Base-by-base conservation (phyloP, 1,139 yeast genomes). In the Hanseniaspora gamundiae region DNA sequence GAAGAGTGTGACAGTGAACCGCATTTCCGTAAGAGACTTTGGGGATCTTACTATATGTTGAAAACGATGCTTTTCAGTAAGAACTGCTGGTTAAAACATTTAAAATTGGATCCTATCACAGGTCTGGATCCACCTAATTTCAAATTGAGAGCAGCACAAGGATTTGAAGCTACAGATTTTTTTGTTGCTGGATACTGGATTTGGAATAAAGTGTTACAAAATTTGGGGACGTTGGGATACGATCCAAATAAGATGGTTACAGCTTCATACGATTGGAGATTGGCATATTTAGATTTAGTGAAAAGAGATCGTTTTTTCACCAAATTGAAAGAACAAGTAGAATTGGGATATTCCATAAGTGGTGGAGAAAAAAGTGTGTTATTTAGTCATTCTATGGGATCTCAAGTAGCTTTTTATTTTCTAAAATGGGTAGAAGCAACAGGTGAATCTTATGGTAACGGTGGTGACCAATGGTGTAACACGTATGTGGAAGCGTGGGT, bases 171-270 rank as follows among this genome's bases (percentile, higher is more conserved):
- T 1, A 93, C 95, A 0, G 98, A 91, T 64, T 91, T 87, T 63
- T 91, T 91, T 58, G 78, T 91, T 62, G 86, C 97, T 4, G 98
- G 98, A 0, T 91, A 91, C 63, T 91, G 98, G 98, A 85, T 91
- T 54, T 91, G 98, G 98, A 86, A 86, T 60, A 91, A 93, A 60
- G 76, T 91, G 45, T 68, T 91, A 16, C 95, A 91, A 60, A 93
- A 93, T 56, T 68, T 93, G 51, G 94, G 95, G 1, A 97, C 86
- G 1, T 74, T 93, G 50, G 96, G 96, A 0, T 91, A 91, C 61
- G 94, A 86, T 39, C 91, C 95, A 2, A 80, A 86, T 54, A 84
- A 76, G 55, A 87, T 91, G 97, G 59, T 73, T 28, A 79, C 88
- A 45, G 98, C 97, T 1, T 73, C 95, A 2, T 91, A 91, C 60